Evolutionary conservation across 805 yeast species (phyloP).

Genomic region (Jamesozyma hellenica): DNA sequence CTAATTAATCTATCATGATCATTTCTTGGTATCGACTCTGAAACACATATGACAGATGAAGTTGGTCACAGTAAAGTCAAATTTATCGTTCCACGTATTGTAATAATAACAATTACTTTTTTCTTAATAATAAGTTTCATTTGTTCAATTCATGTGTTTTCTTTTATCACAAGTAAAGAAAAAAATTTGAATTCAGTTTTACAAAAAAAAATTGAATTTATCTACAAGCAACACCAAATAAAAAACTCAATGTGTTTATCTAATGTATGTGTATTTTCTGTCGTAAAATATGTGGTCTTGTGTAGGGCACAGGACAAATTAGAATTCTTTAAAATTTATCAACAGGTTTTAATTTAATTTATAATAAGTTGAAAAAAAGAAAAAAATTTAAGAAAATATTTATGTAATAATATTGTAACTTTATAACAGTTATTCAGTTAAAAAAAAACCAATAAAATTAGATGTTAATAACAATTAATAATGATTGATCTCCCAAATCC

Average conservation of each 20-base stretch:
- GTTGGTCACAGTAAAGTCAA: slow-evolving; percentile 11
- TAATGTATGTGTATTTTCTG: slow-evolving; percentile 41
- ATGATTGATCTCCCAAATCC: too few species aligned
- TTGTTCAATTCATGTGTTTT: slow-evolving; percentile 47
- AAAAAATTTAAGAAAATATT: too few species aligned
- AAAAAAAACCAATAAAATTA: too few species aligned
- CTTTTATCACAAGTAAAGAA: slow-evolving; percentile 44
- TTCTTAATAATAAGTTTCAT: slow-evolving; percentile 52
- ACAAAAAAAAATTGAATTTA: slow-evolving; percentile 56
- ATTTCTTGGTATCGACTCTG: slow-evolving; percentile 58
- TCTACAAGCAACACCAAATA: slow-evolving; percentile 44
- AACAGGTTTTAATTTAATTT: slow-evolving; percentile 52
- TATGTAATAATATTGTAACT: too few species aligned
- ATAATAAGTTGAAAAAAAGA: slow-evolving; percentile 28
- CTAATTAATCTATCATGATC: slow-evolving; percentile 62
- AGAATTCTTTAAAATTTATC: slow-evolving; percentile 60
- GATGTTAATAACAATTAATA: too few species aligned
- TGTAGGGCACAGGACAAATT: slow-evolving; percentile 63
- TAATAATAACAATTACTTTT: slow-evolving; percentile 52
- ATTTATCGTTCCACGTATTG: slow-evolving; percentile 49
- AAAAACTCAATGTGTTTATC: slow-evolving; percentile 45
- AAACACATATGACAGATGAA: slow-evolving; percentile 67
- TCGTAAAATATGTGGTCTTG: slow-evolving; percentile 49
- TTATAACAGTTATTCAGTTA: too few species aligned
- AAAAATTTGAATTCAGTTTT: slow-evolving; percentile 38